phyloP scores from a whole-genome alignment of 2,329 filamentous ascomycete species.

The Curvularia verruculosa region DNA sequence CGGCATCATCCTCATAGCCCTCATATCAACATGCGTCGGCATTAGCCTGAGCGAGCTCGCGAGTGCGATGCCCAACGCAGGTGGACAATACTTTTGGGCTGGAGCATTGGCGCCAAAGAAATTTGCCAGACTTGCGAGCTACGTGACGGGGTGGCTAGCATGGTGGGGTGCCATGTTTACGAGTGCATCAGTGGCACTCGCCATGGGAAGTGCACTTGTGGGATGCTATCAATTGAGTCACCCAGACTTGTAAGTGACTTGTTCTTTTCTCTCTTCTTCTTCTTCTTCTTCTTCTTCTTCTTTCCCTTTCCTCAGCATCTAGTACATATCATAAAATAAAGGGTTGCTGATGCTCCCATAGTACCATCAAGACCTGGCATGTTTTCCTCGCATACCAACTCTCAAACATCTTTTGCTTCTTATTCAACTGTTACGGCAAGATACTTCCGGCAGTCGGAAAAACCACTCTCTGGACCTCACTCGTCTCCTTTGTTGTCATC shows the following conservation, averaged over 20 bases:
- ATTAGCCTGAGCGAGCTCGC: conserved; percentile 56
- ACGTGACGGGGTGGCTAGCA: conserved; percentile 59
- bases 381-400: conserved; percentile 55
- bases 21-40: conserved; percentile 56
- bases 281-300: no score
- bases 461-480: conserved; percentile 54
- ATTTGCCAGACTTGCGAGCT: conserved; percentile 55
- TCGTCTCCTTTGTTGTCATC: conserved; percentile 57
- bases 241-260: conserved; percentile 57
- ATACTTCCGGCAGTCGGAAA: conserved; percentile 50
- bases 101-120: conserved; percentile 55
- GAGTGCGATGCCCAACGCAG: conserved; percentile 58
- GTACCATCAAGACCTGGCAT: conserved; percentile 45
- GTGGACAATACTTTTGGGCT: conserved; percentile 61
- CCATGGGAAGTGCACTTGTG: conserved; percentile 55
- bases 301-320: not conserved
- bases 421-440: conserved; percentile 56
- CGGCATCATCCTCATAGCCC: conserved; percentile 55
- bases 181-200: conserved; percentile 59
- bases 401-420: conserved; percentile 56
- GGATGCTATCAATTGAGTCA: conserved; percentile 61
- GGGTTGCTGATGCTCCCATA: conserved; percentile 8
- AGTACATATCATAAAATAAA: not conserved
- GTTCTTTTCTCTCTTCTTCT: not conserved
- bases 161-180: conserved; percentile 63